Percentiles rank a stretch among this genome's conserved stretches.
phyloP scores from a whole-genome alignment of 768 basidiomycete species.

The Boletus edulis region DNA sequence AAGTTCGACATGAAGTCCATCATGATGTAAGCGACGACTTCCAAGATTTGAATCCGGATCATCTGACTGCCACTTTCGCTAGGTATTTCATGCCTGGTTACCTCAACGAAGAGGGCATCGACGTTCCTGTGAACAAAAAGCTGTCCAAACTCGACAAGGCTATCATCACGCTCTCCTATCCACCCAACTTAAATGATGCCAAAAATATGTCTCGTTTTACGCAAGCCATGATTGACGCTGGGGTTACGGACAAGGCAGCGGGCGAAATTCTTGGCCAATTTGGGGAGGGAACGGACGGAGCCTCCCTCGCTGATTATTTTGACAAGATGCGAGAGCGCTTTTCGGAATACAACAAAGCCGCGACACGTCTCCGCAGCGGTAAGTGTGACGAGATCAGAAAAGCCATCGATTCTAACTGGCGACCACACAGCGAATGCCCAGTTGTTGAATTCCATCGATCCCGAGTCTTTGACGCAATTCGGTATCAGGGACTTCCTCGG shows the following conservation, averaged over 20 bases:
- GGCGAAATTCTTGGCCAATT: not conserved
- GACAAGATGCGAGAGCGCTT: not conserved
- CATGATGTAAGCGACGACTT: not conserved
- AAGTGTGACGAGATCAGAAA: not conserved
- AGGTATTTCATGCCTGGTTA: not conserved
- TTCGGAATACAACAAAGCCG: not conserved
- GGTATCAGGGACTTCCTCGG: not conserved
- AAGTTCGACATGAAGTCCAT: not conserved
- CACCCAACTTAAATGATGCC: not conserved
- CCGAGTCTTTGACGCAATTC: not conserved
- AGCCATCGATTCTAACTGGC: not conserved
- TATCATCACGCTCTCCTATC: not conserved
- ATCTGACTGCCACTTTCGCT: not conserved
- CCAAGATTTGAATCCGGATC: not conserved
- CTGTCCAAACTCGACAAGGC: not conserved
- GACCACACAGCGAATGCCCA: not conserved
- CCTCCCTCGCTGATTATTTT: too few species aligned
- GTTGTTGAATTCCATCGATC: not conserved
- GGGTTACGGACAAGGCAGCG: not conserved
- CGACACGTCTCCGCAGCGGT: not conserved
- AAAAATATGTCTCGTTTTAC: not conserved
- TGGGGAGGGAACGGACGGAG: fast-evolving
- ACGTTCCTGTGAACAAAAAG: not conserved
- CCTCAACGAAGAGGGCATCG: not conserved
- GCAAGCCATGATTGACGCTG: not conserved